Base-by-base conservation (phyloP, 2,329 filamentous ascomycete species). In the Cercospora beticola region DNA sequence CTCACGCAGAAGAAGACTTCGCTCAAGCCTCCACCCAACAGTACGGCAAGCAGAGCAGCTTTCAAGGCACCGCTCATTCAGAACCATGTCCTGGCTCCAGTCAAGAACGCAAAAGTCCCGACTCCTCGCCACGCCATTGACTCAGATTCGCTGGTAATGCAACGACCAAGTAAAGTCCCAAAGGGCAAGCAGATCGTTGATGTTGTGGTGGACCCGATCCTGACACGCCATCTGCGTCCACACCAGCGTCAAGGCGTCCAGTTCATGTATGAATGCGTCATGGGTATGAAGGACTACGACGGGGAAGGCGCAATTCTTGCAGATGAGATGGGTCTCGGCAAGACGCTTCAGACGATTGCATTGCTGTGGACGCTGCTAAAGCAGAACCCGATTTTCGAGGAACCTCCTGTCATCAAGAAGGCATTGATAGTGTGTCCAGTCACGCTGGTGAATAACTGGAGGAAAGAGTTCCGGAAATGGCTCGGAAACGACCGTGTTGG, bases 321-420 rank as follows among this genome's bases (percentile, higher is more conserved):
- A 1, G 90, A 92, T 75, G 90, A 92, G 73, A 92, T 92, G 90
- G 90, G 90, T 0, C 78, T 92, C 1, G 90, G 90, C 21, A 92
- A 92, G 79, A 92, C 90, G 0, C 76, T 92, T 36, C 90, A 92
- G 74, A 92, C 90, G 0, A 92, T 92, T 74, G 83, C 90, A 3
- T 79, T 92, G 57, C 76, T 92, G 12, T 92, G 90, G 90, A 92
- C 90, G 1, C 78, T 92, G 36, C 79, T 92, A 70, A 92, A 91
- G 77, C 90, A 92, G 74, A 91, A 89, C 74, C 89, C 89, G 0
- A 83, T 91, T 5, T 83, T 88, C 72, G 86, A 86, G 46, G 83
- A 82, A 30, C 74, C 80, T 2, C 87, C 89, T 1, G 86, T 91
- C 0, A 84, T 92, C 58, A 90, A 86, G 71, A 92, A 92, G 75